Evolutionary conservation across 2,329 filamentous ascomycete species (phyloP), one percentile per base, ranked within the genome.

Genomic region (Seiridium unicorne): DNA sequence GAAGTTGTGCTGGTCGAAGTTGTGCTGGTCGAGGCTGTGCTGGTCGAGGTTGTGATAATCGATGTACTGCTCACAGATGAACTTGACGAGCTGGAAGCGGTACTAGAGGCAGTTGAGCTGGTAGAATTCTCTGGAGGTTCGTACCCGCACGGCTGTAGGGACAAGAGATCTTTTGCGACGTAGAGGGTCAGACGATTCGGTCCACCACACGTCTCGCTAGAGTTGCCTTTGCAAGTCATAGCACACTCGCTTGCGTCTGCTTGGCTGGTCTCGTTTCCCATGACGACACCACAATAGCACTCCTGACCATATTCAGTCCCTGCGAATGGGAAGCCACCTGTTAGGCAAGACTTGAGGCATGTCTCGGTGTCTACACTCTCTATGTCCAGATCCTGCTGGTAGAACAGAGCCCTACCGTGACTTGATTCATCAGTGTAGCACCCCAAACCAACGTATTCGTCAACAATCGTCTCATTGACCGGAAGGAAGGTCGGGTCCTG

Each of bases 371-470:
- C 81, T 70, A 83, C 70, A 40, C 63, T 68, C 18, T 66, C 62
- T 11, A 66, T 60, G 36, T 75, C 68, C 13, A 82, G 61, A 46
- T 72, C 64, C 48, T 76, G 66, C 68, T 79, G 73, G 68, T 78
- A 82, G 34, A 74, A 74, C 51, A 85, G 74, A 34, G 82, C 77
- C 54, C 77, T 77, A 46, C 79, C 77, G 56, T 73, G 63, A 53
- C 62, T 63, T 26, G 74, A 74, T 59, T 75, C 67, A 62, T 84
- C 82, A 35, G 75, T 77, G 67, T 83, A 89, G 75, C 88, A 91
- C 59, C 88, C 88, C n/a, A 82, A 70, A 64, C 85, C 81, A 48
- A 77, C 75, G 78, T 87, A 91, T 51, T 80, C 77, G 57, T 77
- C 76, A 49, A 81, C 53, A 3, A 56, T 75, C 32, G 78, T 80